These are phyloP conservation scores for Setaria viridis DNA, from an alignment of 202 grass and related monocot genomes.

Conservation along the genomic window DNA sequence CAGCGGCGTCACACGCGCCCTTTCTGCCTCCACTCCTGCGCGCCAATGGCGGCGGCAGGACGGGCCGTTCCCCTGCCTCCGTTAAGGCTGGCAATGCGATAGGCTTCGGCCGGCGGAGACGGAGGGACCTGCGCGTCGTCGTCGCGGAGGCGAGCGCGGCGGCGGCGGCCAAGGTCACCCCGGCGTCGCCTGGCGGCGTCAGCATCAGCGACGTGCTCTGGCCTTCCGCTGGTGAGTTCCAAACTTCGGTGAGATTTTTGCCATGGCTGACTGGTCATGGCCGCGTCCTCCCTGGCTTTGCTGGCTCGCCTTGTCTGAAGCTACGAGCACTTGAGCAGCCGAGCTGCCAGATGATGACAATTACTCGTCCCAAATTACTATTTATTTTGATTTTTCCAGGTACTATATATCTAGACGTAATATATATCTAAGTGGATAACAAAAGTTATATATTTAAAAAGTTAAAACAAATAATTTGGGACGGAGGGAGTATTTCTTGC, in stretches of 20 bases:
- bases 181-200: conserved; percentile 40
- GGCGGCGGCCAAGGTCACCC: conserved; percentile 31
- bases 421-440: no score
- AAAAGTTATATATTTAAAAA: no score
- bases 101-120: neutral
- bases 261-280: neutral
- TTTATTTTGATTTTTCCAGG: no score
- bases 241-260: neutral
- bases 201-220: conserved; percentile 83
- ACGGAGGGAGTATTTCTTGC: neutral
- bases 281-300: no score
- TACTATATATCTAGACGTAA: no score
- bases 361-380: no score
- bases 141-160: conserved; percentile 32
- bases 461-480: no score
- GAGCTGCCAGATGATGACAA: no score
- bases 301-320: no score
- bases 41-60: conserved; percentile 37
- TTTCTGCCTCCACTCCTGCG: conserved; percentile 37
- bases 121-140: conserved; percentile 22
- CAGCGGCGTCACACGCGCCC: conserved; percentile 45
- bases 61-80: neutral
- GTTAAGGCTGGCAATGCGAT: conserved; percentile 1
- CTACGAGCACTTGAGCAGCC: no score
- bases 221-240: conserved; percentile 78